Evolutionary conservation across 495 filamentous ascomycete genomes (phyloP), one percentile per base, ranked within the genome.

Genomic region (Lentithecium fluviatile): DNA sequence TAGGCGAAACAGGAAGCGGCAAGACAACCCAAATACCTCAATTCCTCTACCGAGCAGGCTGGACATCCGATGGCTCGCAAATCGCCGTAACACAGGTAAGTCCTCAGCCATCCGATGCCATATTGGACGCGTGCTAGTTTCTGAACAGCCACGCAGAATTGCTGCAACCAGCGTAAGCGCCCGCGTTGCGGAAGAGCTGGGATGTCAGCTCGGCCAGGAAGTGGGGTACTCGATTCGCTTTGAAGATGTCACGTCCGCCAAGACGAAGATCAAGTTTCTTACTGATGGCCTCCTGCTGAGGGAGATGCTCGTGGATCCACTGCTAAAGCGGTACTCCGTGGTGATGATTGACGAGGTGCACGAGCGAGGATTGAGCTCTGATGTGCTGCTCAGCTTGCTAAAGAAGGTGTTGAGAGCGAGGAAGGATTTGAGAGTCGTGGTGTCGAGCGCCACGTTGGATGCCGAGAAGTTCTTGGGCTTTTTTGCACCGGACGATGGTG

Each of bases 281-380:
- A 97, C 95, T 1, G 94, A 99, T 78, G 95, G 94, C 10, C 82
- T 99, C 68, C 80, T 99, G 24, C 87, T 99, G 65, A 82, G 94
- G 73, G 95, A 99, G 76, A 91, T 90, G 19, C 79, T 99, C 12
- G 89, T 95, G 19, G 95, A 97, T 73, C 94, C 94, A 57, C 78
- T 97, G 13, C 76, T 99, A 17, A 94, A 89, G 29, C 84, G 91
- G 6, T 99, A 99, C 71, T 95, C 90, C 6, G 89, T 97, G 34
- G 90, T 99, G 68, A 99, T 97, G 93, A 88, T 99, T 21, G 94
- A 99, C 70, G 94, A 99, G 72, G 95, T 95, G 25, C 94, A 99
- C 74, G 94, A 99, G 73, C 83, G 95, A 52, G 95, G 90, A 59
- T 80, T 99, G 56, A 95, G 92, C 74, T 92, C 92, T 6, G 94